Conservation (phyloP, 108 stramenopile genomes). For the Skeletonema grethae region DNA sequence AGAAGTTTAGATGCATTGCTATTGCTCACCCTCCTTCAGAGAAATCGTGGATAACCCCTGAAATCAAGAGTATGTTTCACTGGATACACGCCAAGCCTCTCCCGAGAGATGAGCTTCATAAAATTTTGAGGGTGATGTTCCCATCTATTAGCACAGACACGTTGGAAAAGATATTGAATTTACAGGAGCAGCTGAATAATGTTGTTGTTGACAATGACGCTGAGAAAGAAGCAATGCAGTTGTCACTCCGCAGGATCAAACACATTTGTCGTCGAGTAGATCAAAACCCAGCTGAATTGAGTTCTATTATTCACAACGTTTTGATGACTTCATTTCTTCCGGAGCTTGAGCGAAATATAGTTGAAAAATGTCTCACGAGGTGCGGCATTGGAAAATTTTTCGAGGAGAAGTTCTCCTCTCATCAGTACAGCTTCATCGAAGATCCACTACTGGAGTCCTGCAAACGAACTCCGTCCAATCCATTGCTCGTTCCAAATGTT, state of each 20-base stretch:
- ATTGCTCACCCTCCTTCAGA: slow-evolving; percentile 54
- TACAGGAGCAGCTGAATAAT: slow-evolving; percentile 44
- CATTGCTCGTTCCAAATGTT: slow-evolving; percentile 52
- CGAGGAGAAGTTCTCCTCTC: not conserved
- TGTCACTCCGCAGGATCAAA: slow-evolving; percentile 54
- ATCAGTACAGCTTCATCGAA: slow-evolving; percentile 11
- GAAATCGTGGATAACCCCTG: slow-evolving; percentile 63
- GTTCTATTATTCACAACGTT: slow-evolving; percentile 34
- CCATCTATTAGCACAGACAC: slow-evolving; percentile 28
- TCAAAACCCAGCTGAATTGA: slow-evolving; percentile 31
- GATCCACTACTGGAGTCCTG: slow-evolving; percentile 26
- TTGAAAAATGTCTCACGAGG: slow-evolving; percentile 41
- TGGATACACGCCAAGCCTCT: slow-evolving; percentile 52
- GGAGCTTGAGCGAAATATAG: slow-evolving; percentile 49
- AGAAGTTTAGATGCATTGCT: slow-evolving; percentile 46
- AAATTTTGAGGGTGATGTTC: slow-evolving; percentile 36
- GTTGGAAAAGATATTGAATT: slow-evolving; percentile 40
- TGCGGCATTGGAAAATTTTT: slow-evolving; percentile 19
- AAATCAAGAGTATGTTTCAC: slow-evolving; percentile 57
- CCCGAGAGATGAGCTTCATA: slow-evolving; percentile 35
- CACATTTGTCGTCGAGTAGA: slow-evolving; percentile 57
- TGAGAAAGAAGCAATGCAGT: slow-evolving; percentile 48
- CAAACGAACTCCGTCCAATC: slow-evolving; percentile 38
- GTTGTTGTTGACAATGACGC: slow-evolving; percentile 51
- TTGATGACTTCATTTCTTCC: slow-evolving; percentile 55